Conservation (phyloP, 805 yeast species). For the Blastobotrys attinorum region DNA sequence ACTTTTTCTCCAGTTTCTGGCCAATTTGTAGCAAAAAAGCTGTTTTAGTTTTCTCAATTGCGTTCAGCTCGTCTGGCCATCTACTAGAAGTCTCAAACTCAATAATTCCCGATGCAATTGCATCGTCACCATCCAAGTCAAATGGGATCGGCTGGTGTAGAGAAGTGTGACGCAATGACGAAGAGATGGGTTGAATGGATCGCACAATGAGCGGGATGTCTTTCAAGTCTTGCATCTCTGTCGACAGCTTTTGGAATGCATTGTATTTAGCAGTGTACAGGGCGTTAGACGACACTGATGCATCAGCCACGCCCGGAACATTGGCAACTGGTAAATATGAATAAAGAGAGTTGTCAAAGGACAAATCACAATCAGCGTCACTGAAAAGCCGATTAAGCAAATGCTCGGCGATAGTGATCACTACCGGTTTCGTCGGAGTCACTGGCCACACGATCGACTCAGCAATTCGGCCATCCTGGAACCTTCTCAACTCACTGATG, state of each 20-base stretch:
- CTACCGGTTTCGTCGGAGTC: slow-evolving; percentile 51
- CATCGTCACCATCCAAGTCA: slow-evolving; percentile 23
- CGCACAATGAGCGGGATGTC: slow-evolving; percentile 66
- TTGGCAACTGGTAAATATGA: slow-evolving; percentile 35
- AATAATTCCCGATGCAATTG: slow-evolving; percentile 65
- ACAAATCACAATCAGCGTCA: slow-evolving; percentile 7
- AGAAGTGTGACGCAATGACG: slow-evolving; percentile 71
- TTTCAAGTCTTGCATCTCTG: slow-evolving; percentile 36
- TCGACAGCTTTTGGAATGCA: slow-evolving; percentile 46
- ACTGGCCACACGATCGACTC: slow-evolving; percentile 84
- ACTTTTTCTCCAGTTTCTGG: slow-evolving; percentile 36
- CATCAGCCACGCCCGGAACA: slow-evolving; percentile 48
- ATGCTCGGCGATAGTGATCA: slow-evolving; percentile 55
- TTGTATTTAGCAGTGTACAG: slow-evolving; percentile 24
- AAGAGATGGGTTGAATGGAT: slow-evolving; percentile 63
- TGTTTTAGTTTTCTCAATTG: slow-evolving; percentile 82
- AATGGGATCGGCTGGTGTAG: slow-evolving; percentile 75
- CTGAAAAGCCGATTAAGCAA: slow-evolving; percentile 56
- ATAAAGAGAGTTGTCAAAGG: slow-evolving; percentile 5
- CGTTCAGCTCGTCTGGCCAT: slow-evolving; percentile 91
- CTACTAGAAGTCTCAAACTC: slow-evolving; percentile 85
- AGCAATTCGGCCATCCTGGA: slow-evolving; percentile 83
- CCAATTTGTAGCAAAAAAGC: slow-evolving; percentile 76
- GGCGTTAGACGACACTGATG: slow-evolving; percentile 23
- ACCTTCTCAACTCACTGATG: slow-evolving; percentile 77